Percentiles rank a stretch among this genome's conserved stretches.
These are phyloP conservation scores for Pseudogymnoascus sp. DNA, from an alignment of 2,329 filamentous ascomycete species.

Conservation along the genomic window DNA sequence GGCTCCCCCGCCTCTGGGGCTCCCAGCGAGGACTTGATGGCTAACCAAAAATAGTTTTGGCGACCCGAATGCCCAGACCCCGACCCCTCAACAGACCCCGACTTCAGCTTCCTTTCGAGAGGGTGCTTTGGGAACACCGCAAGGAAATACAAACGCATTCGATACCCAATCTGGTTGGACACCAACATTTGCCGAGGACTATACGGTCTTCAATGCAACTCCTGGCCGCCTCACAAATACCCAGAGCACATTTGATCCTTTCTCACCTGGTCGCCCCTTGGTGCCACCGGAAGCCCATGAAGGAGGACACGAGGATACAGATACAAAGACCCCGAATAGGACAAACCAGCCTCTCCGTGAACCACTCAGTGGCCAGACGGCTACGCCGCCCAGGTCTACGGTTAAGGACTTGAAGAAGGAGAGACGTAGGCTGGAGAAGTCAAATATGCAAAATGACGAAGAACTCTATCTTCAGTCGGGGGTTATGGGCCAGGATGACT, in stretches of 20 bases:
- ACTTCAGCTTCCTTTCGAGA: slow-evolving; percentile 47
- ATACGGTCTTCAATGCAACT: slow-evolving; percentile 58
- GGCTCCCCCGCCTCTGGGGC: background rate
- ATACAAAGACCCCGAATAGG: slow-evolving; percentile 35
- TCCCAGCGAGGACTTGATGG: slow-evolving; percentile 17
- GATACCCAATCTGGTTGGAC: slow-evolving; percentile 49
- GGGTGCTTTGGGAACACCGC: slow-evolving; percentile 51
- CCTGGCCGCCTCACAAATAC: slow-evolving; percentile 46
- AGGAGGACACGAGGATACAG: slow-evolving; percentile 36
- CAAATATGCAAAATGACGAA: slow-evolving; percentile 25
- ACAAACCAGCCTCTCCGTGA: slow-evolving; percentile 30
- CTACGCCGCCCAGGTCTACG: slow-evolving; percentile 53
- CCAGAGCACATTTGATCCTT: slow-evolving; percentile 22
- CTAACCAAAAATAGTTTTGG: slow-evolving; percentile 49
- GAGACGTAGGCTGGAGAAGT: background rate
- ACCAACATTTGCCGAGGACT: slow-evolving; percentile 57
- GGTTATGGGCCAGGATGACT: background rate
- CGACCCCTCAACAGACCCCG: slow-evolving; percentile 52
- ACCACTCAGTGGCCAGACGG: slow-evolving; percentile 39
- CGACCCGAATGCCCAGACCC: slow-evolving; percentile 55
- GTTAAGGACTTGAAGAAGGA: slow-evolving; percentile 46
- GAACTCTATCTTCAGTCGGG: slow-evolving; percentile 4
- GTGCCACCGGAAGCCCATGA: slow-evolving; percentile 21
- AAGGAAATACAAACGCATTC: slow-evolving; percentile 39
- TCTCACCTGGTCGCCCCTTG: slow-evolving; percentile 42